Base-by-base conservation (phyloP, 2,329 filamentous ascomycete genomes). In the Fusarium nurragi region DNA sequence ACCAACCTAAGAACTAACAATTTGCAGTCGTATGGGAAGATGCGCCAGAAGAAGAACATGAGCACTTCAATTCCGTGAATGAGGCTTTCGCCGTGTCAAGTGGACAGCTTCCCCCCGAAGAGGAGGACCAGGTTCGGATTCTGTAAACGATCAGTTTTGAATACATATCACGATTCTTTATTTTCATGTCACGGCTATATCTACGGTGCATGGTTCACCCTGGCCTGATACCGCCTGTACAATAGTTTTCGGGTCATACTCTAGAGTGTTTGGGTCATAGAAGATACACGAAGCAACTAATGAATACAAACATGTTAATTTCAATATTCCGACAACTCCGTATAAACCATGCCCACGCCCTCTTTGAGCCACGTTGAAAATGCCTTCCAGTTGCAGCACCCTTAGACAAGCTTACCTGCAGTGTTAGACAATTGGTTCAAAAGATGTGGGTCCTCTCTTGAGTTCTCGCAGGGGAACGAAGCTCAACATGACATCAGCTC, bases 21-120 rank as follows among this genome's bases (percentile, higher is more conserved):
- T 2, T 36, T 26, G 22, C 10, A 78, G 77, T 78, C 37, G 69
- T 75, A 39, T 78, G 77, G 77, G 69, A 76, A 26, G 73, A 72
- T 16, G 56, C 52, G 4, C 23, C 45, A 0, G 55, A 69, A 12
- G 71, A 69, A 16, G 75, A 76, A 51, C 50, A 52, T 4, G 71
- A 73, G 39, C 71, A 69, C 25, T 45, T 71, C 5, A 67, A 71
- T 26, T 40, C 44, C 6, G 47, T 40, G 21, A 54, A 58, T 9
- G 50, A 61, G 19, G 26, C 56, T 19, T 60, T 66, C 18, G 55
- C 54, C 19, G 36, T 39, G 10, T 37, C 54, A 11, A 59, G 28
- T 10, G 60, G 61, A 6, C 60, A 64, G 46, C 52, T 68, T 40
- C 69, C 67, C 5, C 21, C 69, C 6, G 68, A 67, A 16, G 74